Evolutionary conservation across 768 basidiomycete genomes (phyloP).

Genomic region (Rhodotorula diobovata): DNA sequence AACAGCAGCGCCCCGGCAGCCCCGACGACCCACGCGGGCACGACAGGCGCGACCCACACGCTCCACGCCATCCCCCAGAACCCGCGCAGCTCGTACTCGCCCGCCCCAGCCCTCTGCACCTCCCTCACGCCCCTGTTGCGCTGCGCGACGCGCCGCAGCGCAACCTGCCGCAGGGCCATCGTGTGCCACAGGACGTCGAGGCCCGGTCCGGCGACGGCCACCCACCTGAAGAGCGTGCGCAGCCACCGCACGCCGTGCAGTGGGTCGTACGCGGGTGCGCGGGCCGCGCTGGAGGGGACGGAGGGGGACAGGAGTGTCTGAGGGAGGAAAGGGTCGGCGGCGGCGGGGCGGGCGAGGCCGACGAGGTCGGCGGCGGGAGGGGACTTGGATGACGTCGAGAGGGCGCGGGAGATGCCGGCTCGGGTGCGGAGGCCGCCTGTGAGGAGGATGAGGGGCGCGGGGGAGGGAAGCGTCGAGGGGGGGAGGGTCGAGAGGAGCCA

Average conservation of each 20-base stretch:
- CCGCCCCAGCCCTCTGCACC: not conserved
- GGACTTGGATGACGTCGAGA: constrained; percentile 44
- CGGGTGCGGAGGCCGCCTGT: constrained; percentile 73
- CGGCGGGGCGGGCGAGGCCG: constrained; percentile 67
- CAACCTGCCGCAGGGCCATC: constrained; percentile 21
- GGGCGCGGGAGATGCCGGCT: constrained; percentile 56
- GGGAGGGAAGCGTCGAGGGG: constrained; percentile 39
- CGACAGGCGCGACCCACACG: not conserved
- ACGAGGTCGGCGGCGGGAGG: constrained; percentile 62
- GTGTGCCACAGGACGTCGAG: constrained; percentile 30
- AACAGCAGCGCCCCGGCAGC: not conserved
- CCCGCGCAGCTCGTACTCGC: not conserved
- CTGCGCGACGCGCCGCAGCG: constrained; percentile 2
- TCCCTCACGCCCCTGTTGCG: too few relatives aligned
- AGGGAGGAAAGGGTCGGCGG: constrained; percentile 63
- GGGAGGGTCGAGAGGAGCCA: constrained; percentile 50
- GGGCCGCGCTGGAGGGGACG: constrained; percentile 9
- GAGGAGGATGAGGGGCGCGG: constrained; percentile 63
- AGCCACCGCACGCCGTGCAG: not conserved
- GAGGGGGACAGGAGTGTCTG: constrained; percentile 42
- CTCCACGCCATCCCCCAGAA: constrained; percentile 13
- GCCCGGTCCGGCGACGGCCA: constrained; percentile 19
- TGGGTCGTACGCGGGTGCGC: constrained; percentile 18
- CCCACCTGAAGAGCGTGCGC: constrained; percentile 2
- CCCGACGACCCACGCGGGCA: not conserved